A percentile compares a stretch with the other conserved stretches of the same genome.
phyloP scores from a whole-genome alignment of 805 yeast genomes.

The Blastobotrys attinorum region DNA sequence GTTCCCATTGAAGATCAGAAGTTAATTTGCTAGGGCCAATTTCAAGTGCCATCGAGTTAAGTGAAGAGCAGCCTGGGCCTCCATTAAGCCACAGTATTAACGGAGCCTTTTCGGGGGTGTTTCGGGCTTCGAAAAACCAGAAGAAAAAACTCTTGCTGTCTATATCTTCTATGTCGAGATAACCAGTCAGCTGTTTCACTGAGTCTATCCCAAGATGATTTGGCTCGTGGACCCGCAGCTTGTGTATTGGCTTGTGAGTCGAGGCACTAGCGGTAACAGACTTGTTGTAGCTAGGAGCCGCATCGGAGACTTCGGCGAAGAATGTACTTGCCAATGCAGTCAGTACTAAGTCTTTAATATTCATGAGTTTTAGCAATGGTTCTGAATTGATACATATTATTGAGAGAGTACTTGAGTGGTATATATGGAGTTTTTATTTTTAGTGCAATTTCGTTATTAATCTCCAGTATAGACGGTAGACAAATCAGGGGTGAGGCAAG shows the following conservation, averaged over 20 bases:
- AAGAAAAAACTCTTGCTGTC: slow-evolving; percentile 80
- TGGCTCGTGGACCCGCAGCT: slow-evolving; percentile 61
- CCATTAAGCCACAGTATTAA: slow-evolving; percentile 85
- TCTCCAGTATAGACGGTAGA: no score
- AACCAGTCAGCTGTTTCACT: slow-evolving; percentile 73
- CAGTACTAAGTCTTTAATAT: no score
- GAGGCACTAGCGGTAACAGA: no score
- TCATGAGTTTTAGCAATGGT: no score
- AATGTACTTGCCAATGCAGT: no score
- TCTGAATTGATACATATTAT: no score
- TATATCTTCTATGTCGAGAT: slow-evolving; percentile 76
- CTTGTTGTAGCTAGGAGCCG: no score
- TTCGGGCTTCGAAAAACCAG: slow-evolving; percentile 89
- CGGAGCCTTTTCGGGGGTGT: slow-evolving; percentile 79
- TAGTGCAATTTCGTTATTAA: no score
- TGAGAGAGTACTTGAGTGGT: no score
- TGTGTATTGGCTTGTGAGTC: slow-evolving; percentile 27
- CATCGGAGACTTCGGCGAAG: no score
- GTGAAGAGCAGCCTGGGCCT: slow-evolving; percentile 90
- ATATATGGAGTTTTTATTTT: no score
- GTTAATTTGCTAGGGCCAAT: slow-evolving; percentile 76
- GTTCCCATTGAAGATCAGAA: slow-evolving; percentile 52
- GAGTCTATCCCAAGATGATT: slow-evolving; percentile 60
- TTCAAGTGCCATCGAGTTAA: slow-evolving; percentile 82
- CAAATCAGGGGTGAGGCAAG: no score